A percentile compares a stretch with the other conserved stretches of the same genome.
phyloP scores from a whole-genome alignment of 805 yeast genomes.

The Gaillardinia entomophila region DNA sequence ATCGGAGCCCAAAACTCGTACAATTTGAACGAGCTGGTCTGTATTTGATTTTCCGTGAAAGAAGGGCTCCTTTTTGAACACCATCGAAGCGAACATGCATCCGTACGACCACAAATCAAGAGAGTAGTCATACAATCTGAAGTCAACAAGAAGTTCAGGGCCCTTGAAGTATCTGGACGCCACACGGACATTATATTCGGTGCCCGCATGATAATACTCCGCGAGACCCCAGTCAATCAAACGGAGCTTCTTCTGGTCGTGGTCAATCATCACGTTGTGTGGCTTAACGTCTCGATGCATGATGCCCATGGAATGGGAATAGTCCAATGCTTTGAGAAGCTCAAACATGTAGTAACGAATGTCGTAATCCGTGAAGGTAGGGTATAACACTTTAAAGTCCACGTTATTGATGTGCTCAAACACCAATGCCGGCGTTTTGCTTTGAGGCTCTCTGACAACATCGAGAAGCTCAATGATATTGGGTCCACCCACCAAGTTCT shows the following conservation, averaged over 20 bases:
- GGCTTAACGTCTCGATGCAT: slow-evolving; percentile 95
- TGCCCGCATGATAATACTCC: slow-evolving; percentile 86
- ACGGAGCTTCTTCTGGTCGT: slow-evolving; percentile 51
- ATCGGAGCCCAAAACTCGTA: slow-evolving; percentile 80
- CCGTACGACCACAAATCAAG: slow-evolving; percentile 90
- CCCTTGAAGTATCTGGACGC: slow-evolving; percentile 91
- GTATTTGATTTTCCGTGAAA: slow-evolving; percentile 90
- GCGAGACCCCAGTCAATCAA: slow-evolving; percentile 95
- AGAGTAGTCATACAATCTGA: slow-evolving; percentile 80
- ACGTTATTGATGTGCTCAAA: slow-evolving; percentile 81
- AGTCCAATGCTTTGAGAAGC: slow-evolving; percentile 76
- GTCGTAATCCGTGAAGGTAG: slow-evolving; percentile 68
- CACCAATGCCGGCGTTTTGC: slow-evolving; percentile 82
- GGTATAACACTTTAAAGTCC: slow-evolving; percentile 83
- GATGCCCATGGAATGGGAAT: slow-evolving; percentile 88
- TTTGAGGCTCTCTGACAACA: slow-evolving; percentile 80
- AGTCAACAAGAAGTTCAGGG: slow-evolving; percentile 81
- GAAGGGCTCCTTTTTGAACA: slow-evolving; percentile 85
- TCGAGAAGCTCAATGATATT: slow-evolving; percentile 72
- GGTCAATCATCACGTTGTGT: slow-evolving; percentile 91
- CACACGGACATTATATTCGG: slow-evolving; percentile 85
- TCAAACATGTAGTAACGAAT: slow-evolving; percentile 81
- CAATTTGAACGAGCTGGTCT: slow-evolving; percentile 88
- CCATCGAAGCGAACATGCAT: slow-evolving; percentile 85
- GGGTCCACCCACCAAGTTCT: slow-evolving; percentile 80